A percentile compares a stretch with the other conserved stretches of the same genome.
phyloP scores from a whole-genome alignment of 768 basidiomycete species.

The Chiua virens region DNA sequence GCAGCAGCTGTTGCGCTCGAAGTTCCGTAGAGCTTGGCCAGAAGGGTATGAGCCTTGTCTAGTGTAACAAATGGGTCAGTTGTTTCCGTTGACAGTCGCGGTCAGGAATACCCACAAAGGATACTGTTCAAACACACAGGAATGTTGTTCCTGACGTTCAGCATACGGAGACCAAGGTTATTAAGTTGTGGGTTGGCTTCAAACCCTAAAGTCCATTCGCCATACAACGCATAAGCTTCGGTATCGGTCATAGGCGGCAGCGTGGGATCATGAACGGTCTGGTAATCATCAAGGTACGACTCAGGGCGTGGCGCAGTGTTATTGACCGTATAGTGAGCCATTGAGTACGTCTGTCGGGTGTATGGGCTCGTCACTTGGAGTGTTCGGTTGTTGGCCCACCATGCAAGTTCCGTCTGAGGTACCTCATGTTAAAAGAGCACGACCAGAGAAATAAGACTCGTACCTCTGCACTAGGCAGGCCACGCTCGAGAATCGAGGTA shows the following conservation, averaged over 20 bases:
- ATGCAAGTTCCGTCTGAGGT: slow-evolving; percentile 29
- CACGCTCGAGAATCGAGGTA: slow-evolving; percentile 69
- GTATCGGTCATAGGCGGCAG: slow-evolving; percentile 59
- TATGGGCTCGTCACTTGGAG: slow-evolving; percentile 67
- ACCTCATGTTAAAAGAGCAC: neutral
- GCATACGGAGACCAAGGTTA: slow-evolving; percentile 59
- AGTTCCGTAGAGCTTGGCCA: slow-evolving; percentile 61
- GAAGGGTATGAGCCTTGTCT: slow-evolving; percentile 64
- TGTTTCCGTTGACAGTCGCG: neutral
- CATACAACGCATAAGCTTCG: slow-evolving; percentile 66
- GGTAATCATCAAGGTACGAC: slow-evolving; percentile 77
- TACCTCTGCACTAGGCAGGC: slow-evolving; percentile 49
- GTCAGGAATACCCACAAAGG: slow-evolving; percentile 65
- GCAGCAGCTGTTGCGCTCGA: slow-evolving; percentile 43
- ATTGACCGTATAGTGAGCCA: slow-evolving; percentile 74
- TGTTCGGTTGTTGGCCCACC: slow-evolving; percentile 81
- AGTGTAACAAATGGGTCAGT: neutral
- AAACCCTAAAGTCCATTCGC: slow-evolving; percentile 62
- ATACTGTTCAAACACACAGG: slow-evolving; percentile 85
- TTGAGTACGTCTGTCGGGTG: slow-evolving; percentile 60
- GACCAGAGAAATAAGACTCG: too few relatives aligned
- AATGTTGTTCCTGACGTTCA: slow-evolving; percentile 70
- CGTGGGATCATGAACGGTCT: slow-evolving; percentile 71
- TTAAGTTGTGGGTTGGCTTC: slow-evolving; percentile 47
- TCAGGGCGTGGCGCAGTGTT: slow-evolving; percentile 91